phyloP scores from a whole-genome alignment of 345 rosid genomes.

The Psidium friedrichsthalianum region DNA sequence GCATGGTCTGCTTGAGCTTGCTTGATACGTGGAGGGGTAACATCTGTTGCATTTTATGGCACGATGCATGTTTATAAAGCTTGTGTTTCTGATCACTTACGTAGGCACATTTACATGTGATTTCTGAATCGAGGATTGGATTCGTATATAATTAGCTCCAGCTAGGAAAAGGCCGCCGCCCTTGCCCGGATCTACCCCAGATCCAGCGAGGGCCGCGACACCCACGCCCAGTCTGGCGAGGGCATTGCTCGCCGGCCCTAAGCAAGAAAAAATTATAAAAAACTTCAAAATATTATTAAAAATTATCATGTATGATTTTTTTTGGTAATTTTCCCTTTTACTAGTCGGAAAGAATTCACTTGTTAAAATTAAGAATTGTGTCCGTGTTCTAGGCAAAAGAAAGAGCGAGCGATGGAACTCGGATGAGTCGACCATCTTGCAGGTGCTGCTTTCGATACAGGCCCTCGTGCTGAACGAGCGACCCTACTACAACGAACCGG shows the following conservation, averaged over 20 bases:
- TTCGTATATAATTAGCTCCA: too few species aligned
- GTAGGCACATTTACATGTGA: background rate
- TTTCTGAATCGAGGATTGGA: background rate
- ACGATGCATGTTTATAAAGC: background rate
- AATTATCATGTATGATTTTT: too few species aligned
- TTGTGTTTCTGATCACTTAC: background rate
- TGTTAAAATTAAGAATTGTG: background rate
- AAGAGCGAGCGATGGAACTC: constrained; percentile 45
- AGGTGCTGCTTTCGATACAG: constrained; percentile 46
- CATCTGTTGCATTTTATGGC: background rate
- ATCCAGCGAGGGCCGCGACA: too few species aligned
- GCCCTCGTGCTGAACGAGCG: constrained; percentile 46
- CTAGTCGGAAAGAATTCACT: background rate
- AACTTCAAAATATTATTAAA: too few species aligned
- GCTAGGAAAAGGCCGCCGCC: too few species aligned
- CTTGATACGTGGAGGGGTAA: constrained; percentile 42
- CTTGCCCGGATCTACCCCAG: too few species aligned
- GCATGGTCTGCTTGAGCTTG: constrained; percentile 44
- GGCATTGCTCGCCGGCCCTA: too few species aligned
- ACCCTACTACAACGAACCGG: constrained; percentile 48
- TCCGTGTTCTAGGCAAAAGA: background rate
- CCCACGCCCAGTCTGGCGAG: too few species aligned
- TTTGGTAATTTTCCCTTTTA: too few species aligned
- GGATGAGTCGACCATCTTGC: constrained; percentile 29
- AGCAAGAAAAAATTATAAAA: too few species aligned